These are phyloP conservation scores for Micractinium sp. DNA, from an alignment of 139 green algal genomes.

Conservation along the genomic window DNA sequence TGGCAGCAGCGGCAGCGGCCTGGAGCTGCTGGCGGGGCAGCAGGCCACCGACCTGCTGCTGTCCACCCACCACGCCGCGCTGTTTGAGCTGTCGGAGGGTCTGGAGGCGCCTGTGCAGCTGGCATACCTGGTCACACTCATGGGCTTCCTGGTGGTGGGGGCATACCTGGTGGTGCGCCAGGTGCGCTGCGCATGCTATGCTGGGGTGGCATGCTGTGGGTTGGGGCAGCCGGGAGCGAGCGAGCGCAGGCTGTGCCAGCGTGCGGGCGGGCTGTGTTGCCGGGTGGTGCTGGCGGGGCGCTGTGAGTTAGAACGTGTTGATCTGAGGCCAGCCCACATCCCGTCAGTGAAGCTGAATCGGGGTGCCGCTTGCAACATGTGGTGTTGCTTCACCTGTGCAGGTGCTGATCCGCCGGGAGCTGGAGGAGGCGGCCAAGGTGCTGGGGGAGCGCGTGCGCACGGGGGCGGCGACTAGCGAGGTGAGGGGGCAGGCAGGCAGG, in stretches of 20 bases:
- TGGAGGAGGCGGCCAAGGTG: slow-evolving; percentile 96
- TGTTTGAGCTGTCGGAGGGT: slow-evolving; percentile 71
- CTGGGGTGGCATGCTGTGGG: neutral
- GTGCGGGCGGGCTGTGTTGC: too few species aligned
- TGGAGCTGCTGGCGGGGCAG: neutral
- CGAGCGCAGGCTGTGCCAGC: too few species aligned
- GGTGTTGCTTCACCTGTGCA: slow-evolving; percentile 32
- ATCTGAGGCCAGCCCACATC: too few species aligned
- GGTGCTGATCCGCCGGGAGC: slow-evolving; percentile 92
- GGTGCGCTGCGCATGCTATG: neutral
- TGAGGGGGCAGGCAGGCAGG: slow-evolving; percentile 25
- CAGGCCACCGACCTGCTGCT: neutral
- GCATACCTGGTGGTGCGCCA: slow-evolving; percentile 96
- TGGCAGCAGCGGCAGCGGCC: slow-evolving; percentile 5
- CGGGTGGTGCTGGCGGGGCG: too few species aligned
- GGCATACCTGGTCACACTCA: slow-evolving; percentile 88
- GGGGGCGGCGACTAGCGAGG: slow-evolving; percentile 82
- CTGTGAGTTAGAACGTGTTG: too few species aligned
- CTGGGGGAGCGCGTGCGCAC: slow-evolving; percentile 93
- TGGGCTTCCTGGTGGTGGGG: slow-evolving; percentile 87
- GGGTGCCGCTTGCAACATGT: too few species aligned
- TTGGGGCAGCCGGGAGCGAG: neutral
- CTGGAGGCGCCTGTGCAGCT: slow-evolving; percentile 91
- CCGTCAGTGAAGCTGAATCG: too few species aligned
- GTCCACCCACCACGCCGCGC: slow-evolving; percentile 1